These are phyloP conservation scores for Cetraspora pellucida DNA, from an alignment of 192 early-diverging fungal species.

Conservation along the genomic window DNA sequence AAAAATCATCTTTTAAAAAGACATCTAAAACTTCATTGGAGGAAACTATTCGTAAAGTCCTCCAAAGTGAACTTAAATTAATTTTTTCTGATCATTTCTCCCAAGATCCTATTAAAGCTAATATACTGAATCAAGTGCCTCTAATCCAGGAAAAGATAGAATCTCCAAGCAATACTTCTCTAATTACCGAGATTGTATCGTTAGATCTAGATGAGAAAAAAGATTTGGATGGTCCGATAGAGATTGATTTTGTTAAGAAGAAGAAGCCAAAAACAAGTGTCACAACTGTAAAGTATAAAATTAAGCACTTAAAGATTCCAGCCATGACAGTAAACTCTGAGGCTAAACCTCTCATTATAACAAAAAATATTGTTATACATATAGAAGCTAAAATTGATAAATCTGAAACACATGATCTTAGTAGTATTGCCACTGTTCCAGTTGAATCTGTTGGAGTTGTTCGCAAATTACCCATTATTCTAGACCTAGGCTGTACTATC, in stretches of 20 bases:
- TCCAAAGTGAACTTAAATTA: slow-evolving; percentile 4
- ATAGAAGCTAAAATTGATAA: neutral
- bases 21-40: neutral
- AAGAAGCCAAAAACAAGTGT: neutral
- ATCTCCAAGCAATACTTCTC: neutral
- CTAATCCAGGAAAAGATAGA: neutral
- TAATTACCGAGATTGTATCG: neutral
- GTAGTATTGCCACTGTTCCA: neutral
- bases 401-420: slow-evolving; percentile 6
- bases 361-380: slow-evolving; percentile 5
- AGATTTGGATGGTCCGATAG: neutral
- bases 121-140: neutral
- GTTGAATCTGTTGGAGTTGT: neutral
- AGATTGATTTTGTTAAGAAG: slow-evolving; percentile 20
- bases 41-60: neutral
- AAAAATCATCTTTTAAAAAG: neutral
- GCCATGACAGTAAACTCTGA: neutral
- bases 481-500: neutral
- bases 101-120: neutral
- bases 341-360: neutral
- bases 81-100: neutral
- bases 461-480: neutral
- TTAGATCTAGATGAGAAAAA: neutral
- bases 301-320: slow-evolving; percentile 7
- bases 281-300: slow-evolving; percentile 5